Evolutionary conservation across 2,329 filamentous ascomycete species (phyloP).

Genomic region (Camptophora hylomeconis): DNA sequence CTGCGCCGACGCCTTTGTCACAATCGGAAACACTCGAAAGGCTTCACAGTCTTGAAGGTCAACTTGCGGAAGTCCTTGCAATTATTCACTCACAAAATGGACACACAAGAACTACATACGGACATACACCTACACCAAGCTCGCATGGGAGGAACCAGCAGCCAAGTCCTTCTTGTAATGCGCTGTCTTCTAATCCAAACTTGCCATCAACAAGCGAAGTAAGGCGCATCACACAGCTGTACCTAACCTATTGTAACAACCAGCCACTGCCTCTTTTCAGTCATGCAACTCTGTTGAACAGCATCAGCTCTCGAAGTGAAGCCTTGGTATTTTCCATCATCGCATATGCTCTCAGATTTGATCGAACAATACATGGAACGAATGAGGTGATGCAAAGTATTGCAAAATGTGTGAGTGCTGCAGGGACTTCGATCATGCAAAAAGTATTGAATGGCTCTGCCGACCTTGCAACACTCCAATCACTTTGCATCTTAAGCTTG

Average conservation of each 20-base stretch:
- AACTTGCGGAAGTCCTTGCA: not conserved
- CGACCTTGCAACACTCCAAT: conserved; percentile 31
- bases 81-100: not conserved
- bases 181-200: conserved; percentile 1
- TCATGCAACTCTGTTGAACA: conserved; percentile 9
- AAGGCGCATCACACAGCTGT: conserved; percentile 15
- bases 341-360: conserved; percentile 21
- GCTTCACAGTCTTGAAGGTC: conserved; percentile 5
- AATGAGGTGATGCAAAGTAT: too few relatives aligned
- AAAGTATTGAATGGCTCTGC: conserved; percentile 26
- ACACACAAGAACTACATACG: too few relatives aligned
- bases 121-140: too few relatives aligned
- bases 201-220: conserved; percentile 5
- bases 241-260: conserved; percentile 22
- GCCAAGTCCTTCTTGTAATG: not conserved
- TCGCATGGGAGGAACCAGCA: too few relatives aligned
- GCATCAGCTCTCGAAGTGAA: conserved; percentile 13
- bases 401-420: conserved; percentile 9
- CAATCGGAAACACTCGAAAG: conserved; percentile 1
- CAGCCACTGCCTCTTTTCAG: conserved; percentile 23
- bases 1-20: not conserved
- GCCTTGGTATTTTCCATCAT: conserved; percentile 21
- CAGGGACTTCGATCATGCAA: conserved; percentile 26
- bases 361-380: conserved; percentile 13
- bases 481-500: conserved; percentile 28